Base-by-base conservation (phyloP, 306 rosid species). In the Lathyrus oleraceus region DNA sequence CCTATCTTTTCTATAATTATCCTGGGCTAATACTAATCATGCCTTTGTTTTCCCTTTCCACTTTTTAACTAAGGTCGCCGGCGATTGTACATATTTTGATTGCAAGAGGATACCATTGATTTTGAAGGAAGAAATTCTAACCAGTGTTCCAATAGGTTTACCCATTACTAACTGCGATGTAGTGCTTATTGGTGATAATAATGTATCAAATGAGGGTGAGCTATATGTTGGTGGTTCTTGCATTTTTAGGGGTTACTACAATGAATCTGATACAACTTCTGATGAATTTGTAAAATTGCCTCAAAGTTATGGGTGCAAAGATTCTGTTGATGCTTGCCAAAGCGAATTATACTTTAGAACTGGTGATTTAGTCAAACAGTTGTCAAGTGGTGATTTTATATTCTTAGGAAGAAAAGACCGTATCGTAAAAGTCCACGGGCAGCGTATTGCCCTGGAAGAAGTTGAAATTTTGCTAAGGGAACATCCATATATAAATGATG, bases 61-160 rank as follows among this genome's bases (percentile, higher is more conserved):
- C 36, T 69, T 77, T 21, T 75, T 73, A 32, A 77, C 51, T 39
- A 68, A 92, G 98, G 96, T 93, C 13, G 84, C 98, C 12, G 98
- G 98, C 52, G 98, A 93, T 80, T 93, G 97, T 75, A 90, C 90
- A 48, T 93, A 88, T 87, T 93, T 93, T 85, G 97, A 93, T 79
- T 93, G 98, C 93, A 85, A 88, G 90, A 93, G 76, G 81, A 67
- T 93, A 81, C 83, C 93, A n/a, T 45, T 59, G 78, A 79, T 84
- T 81, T 78, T 90, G 83, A 85, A 86, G 86, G 79, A 80, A 39
- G 87, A 88, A 71, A 61, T 45, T 36, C 75, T 88, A 36, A 69
- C 79, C 27, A 89, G 80, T 76, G 91, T 93, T 64, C 98, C 98
- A n/a, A 88, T 93, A 79, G 98, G 98, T 66, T 63, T 82, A 61